These are phyloP conservation scores for Ophiosphaerella narmari DNA, from an alignment of 2,329 filamentous ascomycete genomes.

Conservation along the genomic window DNA sequence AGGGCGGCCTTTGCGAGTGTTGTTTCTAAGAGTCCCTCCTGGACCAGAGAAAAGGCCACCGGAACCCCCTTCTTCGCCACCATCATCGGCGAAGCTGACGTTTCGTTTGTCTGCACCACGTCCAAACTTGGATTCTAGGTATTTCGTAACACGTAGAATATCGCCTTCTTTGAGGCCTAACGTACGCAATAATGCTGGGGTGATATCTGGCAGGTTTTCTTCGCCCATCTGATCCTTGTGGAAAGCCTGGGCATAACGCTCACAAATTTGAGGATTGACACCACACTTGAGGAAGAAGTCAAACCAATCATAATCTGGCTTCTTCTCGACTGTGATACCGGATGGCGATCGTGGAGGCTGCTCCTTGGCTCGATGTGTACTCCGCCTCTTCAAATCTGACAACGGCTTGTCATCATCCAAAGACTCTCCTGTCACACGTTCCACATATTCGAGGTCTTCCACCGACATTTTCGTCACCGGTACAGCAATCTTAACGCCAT, in stretches of 20 bases:
- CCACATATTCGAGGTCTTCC: constrained; percentile 93
- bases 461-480: constrained; percentile 94
- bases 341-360: constrained; percentile 49
- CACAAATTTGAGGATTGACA: constrained; percentile 88
- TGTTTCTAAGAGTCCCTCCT: constrained; percentile 88
- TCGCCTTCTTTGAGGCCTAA: constrained; percentile 95
- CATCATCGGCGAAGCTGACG: constrained; percentile 64
- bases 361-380: constrained; percentile 56
- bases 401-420: constrained; percentile 91
- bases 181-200: constrained; percentile 78
- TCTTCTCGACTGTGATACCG: constrained; percentile 69
- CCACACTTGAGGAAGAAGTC: constrained; percentile 96
- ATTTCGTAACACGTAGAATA: constrained; percentile 92
- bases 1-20: constrained; percentile 89
- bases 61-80: constrained; percentile 62
- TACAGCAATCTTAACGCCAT: constrained; percentile 97
- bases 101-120: constrained; percentile 63
- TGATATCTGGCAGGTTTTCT: constrained; percentile 87
- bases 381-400: constrained; percentile 72
- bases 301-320: constrained; percentile 94
- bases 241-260: constrained; percentile 91
- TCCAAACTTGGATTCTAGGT: constrained; percentile 78
- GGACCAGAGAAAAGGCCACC: constrained; percentile 89
- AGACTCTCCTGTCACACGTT: constrained; percentile 82
- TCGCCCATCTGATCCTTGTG: constrained; percentile 93